Evolutionary conservation across 345 rosid species (phyloP).

Genomic region (Populus davidiana): DNA sequence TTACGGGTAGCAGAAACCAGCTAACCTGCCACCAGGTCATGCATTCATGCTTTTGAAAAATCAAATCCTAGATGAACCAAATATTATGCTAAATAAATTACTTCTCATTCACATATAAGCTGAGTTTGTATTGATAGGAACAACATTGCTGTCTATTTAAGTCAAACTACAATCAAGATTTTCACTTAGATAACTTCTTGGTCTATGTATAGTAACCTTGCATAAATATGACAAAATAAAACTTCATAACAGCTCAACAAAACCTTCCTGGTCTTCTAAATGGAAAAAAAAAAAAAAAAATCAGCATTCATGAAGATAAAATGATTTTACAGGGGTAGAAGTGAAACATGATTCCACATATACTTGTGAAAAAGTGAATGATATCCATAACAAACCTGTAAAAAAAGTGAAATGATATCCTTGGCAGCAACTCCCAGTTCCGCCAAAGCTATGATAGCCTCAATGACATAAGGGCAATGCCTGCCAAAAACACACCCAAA

Average conservation of each 20-base stretch:
- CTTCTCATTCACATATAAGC: neutral
- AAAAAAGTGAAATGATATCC: constrained; percentile 69
- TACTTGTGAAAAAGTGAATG: neutral
- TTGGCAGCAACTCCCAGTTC: constrained; percentile 85
- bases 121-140: neutral
- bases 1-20: neutral
- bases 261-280: too few species aligned
- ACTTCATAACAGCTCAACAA: neutral
- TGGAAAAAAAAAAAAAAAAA: neutral
- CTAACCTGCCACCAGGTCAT: neutral
- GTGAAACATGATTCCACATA: neutral
- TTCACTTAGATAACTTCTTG: neutral
- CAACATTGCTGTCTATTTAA: neutral
- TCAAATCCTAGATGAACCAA: neutral
- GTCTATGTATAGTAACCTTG: neutral
- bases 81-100: neutral
- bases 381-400: constrained; percentile 59
- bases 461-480: constrained; percentile 80
- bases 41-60: neutral
- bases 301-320: neutral
- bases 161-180: neutral
- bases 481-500: constrained; percentile 38
- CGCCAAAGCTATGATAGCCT: constrained; percentile 85
- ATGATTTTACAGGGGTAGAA: neutral
- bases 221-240: neutral